These are phyloP conservation scores for Acorus gramineus DNA, from an alignment of 106 monocot species.

Conservation along the genomic window DNA sequence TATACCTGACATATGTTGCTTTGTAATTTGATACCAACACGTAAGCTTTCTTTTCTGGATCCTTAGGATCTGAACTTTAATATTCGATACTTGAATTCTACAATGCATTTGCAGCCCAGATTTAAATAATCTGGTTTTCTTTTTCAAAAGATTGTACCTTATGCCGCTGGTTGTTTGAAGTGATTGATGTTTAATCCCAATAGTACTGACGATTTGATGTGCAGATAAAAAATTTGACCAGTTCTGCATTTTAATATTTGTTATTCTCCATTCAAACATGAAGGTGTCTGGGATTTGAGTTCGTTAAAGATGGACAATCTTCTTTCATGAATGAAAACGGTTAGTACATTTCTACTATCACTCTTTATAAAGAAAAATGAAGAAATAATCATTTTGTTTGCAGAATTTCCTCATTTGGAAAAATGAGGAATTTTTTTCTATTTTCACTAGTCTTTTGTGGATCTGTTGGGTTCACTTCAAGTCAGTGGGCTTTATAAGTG, in stretches of 20 bases:
- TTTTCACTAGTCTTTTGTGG: too few relatives aligned
- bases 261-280: slow-evolving; percentile 7
- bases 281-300: slow-evolving; percentile 82
- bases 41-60: too few relatives aligned
- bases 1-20: not conserved
- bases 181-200: not conserved
- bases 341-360: slow-evolving; percentile 20
- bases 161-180: not conserved
- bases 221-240: not conserved
- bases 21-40: not conserved
- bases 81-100: too few relatives aligned
- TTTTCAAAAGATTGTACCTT: too few relatives aligned
- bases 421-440: too few relatives aligned
- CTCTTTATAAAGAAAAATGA: not conserved
- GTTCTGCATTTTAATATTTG: not conserved
- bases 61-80: too few relatives aligned
- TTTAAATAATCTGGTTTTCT: too few relatives aligned
- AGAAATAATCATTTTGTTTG: too few relatives aligned
- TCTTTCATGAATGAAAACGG: slow-evolving; percentile 20
- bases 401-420: too few relatives aligned
- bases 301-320: slow-evolving; percentile 51
- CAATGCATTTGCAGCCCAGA: too few relatives aligned
- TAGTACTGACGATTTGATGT: not conserved
- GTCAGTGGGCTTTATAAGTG: too few relatives aligned
- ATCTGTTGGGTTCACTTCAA: too few relatives aligned